phyloP scores from a whole-genome alignment of 2,329 filamentous ascomycete species.

The Neoarthrinium moseri region DNA sequence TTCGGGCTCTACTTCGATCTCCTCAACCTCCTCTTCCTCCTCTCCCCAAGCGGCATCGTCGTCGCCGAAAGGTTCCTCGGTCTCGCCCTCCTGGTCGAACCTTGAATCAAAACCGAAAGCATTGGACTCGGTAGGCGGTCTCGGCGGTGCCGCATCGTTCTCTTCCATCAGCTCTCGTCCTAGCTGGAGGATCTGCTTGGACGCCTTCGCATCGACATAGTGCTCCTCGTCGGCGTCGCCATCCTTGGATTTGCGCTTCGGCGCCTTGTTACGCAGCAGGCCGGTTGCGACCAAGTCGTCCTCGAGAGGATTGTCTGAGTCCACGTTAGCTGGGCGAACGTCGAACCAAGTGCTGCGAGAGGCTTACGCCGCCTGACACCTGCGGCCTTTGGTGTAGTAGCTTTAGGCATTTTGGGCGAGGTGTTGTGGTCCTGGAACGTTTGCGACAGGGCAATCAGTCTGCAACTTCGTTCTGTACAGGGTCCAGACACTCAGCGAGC shows the following conservation, averaged over 20 bases:
- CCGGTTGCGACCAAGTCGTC: conserved; percentile 77
- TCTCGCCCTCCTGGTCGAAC: conserved; percentile 57
- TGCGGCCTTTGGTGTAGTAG: conserved; percentile 55
- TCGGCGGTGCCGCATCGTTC: conserved; percentile 53
- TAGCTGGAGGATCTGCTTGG: conserved; percentile 83
- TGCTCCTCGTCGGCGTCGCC: conserved; percentile 61
- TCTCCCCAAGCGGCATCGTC: conserved; percentile 57
- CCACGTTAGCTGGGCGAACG: too few species aligned
- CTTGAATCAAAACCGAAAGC: conserved; percentile 81
- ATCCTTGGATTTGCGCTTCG: conserved; percentile 67
- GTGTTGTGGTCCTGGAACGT: too few species aligned
- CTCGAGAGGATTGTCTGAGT: conserved; percentile 78
- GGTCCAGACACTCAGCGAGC: too few species aligned
- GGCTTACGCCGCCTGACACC: conserved; percentile 59
- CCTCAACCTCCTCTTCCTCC: conserved; percentile 76
- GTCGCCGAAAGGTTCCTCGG: conserved; percentile 49
- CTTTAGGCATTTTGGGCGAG: conserved; percentile 77
- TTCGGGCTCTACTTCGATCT: conserved; percentile 80
- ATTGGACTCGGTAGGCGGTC: conserved; percentile 46
- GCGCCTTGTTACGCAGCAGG: conserved; percentile 70
- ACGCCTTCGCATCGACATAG: conserved; percentile 86
- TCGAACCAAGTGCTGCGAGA: too few species aligned
- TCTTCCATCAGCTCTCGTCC: conserved; percentile 87
- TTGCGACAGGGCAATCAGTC: too few species aligned
- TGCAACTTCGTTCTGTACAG: too few species aligned